These are phyloP conservation scores for Canavalia ensiformis DNA, from an alignment of 306 rosid species.

Conservation along the genomic window DNA sequence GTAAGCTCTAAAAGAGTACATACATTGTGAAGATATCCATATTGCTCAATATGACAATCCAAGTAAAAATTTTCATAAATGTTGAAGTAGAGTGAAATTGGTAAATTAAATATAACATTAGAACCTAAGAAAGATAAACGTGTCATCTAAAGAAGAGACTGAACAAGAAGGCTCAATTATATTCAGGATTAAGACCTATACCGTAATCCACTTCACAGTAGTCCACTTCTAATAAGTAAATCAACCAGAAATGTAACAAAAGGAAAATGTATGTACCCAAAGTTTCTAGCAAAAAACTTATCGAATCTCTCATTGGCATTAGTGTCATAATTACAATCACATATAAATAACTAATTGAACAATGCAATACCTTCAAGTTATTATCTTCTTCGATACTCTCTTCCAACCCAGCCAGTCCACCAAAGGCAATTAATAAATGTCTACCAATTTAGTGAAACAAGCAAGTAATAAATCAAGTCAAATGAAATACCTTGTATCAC, in stretches of 20 bases:
- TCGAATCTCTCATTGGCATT: slow-evolving; percentile 32
- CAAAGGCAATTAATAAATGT: slow-evolving; percentile 92
- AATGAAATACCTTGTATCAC: slow-evolving; percentile 18
- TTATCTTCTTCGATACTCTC: slow-evolving; percentile 93
- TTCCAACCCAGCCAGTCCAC: slow-evolving; percentile 99
- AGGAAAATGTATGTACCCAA: slow-evolving; percentile 12
- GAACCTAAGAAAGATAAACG: slow-evolving; percentile 16
- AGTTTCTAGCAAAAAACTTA: slow-evolving; percentile 18
- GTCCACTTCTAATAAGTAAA: slow-evolving; percentile 21
- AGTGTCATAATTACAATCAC: slow-evolving; percentile 25
- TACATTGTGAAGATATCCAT: not conserved
- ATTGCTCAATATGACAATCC: not conserved
- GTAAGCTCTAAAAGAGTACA: slow-evolving; percentile 1
- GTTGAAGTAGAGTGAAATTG: slow-evolving; percentile 23
- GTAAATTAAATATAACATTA: slow-evolving; percentile 14
- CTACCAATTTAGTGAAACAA: slow-evolving; percentile 58
- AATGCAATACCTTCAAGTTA: slow-evolving; percentile 66
- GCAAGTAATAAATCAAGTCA: slow-evolving; percentile 35
- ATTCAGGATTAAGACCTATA: slow-evolving; percentile 15
- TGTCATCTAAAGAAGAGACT: slow-evolving; percentile 1
- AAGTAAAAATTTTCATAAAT: not conserved
- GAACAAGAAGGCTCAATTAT: not conserved
- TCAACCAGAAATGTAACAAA: slow-evolving; percentile 36
- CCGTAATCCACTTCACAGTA: not conserved
- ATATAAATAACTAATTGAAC: slow-evolving; percentile 13